phyloP scores from a whole-genome alignment of 192 early-diverging fungal species.

The Coemansia sp. region DNA sequence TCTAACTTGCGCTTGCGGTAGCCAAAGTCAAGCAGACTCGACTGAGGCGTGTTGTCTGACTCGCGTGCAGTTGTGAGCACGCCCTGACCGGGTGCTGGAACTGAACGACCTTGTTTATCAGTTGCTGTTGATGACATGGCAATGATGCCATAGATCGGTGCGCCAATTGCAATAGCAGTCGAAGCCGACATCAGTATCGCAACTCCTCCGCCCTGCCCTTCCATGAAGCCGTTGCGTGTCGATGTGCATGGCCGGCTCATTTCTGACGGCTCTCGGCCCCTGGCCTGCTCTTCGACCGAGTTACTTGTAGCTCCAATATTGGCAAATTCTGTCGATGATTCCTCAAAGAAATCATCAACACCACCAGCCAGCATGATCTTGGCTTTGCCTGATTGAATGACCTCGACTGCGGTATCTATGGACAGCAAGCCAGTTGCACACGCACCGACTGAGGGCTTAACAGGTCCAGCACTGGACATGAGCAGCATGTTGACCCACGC shows the following conservation, averaged over 20 bases:
- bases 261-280: slow-evolving; percentile 80
- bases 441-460: slow-evolving; percentile 74
- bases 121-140: slow-evolving; percentile 84
- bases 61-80: slow-evolving; percentile 87
- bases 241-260: slow-evolving; percentile 89
- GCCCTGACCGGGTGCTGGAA: too few relatives aligned
- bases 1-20: slow-evolving; percentile 81
- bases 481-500: slow-evolving; percentile 94
- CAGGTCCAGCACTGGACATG: slow-evolving; percentile 89
- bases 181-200: slow-evolving; percentile 84
- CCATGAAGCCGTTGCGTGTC: too few relatives aligned
- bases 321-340: slow-evolving; percentile 57
- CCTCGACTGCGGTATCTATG: too few relatives aligned
- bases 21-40: slow-evolving; percentile 69
- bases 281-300: slow-evolving; percentile 78
- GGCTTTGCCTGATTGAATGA: too few relatives aligned
- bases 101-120: slow-evolving; percentile 90
- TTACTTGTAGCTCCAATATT: slow-evolving; percentile 95
- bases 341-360: too few relatives aligned
- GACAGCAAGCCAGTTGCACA: slow-evolving; percentile 71
- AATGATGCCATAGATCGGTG: slow-evolving; percentile 86
- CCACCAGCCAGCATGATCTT: too few relatives aligned
- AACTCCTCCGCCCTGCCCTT: slow-evolving; percentile 83
- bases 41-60: slow-evolving; percentile 49
- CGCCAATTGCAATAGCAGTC: slow-evolving; percentile 84